Conservation (phyloP, 768 basidiomycete species). For the Albatrellus ellisii region DNA sequence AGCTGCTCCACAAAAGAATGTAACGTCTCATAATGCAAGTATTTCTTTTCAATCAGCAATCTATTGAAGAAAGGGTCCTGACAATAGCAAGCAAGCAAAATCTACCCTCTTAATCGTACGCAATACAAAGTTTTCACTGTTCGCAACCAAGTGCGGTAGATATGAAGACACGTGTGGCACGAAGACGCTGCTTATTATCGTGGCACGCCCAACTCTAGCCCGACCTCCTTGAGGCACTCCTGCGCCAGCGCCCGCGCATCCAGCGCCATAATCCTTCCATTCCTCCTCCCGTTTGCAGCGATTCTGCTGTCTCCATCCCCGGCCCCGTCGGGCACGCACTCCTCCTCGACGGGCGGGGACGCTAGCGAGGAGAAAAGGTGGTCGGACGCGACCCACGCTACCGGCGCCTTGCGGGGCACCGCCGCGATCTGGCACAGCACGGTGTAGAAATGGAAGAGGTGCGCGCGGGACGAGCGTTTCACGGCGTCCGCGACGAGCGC, state of each 20-base stretch:
- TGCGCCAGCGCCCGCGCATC: constrained; percentile 57
- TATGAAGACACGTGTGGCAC: too few relatives aligned
- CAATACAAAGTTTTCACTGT: too few relatives aligned
- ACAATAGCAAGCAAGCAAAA: too few relatives aligned
- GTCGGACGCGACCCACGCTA: constrained; percentile 40
- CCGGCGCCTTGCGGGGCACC: constrained; percentile 52
- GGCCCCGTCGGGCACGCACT: not conserved
- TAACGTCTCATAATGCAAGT: too few relatives aligned
- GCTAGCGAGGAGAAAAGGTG: constrained; percentile 6
- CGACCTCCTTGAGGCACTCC: constrained; percentile 55
- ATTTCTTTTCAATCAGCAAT: too few relatives aligned
- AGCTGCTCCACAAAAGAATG: too few relatives aligned
- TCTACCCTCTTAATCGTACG: too few relatives aligned
- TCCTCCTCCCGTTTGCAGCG: not conserved
- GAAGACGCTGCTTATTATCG: constrained; percentile 10
- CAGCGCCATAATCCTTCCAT: constrained; percentile 26
- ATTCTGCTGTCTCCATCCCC: not conserved
- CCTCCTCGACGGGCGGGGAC: not conserved
- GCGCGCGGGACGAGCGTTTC: constrained; percentile 63
- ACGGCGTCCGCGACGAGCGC: constrained; percentile 56
- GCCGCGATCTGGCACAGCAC: constrained; percentile 71
- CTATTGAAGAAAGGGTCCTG: too few relatives aligned
- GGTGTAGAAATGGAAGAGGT: constrained; percentile 81
- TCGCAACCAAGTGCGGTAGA: too few relatives aligned
- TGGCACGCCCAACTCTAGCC: constrained; percentile 57